These are phyloP conservation scores for Phalaenopsis equestris DNA, from an alignment of 106 monocot genomes.

Conservation along the genomic window DNA sequence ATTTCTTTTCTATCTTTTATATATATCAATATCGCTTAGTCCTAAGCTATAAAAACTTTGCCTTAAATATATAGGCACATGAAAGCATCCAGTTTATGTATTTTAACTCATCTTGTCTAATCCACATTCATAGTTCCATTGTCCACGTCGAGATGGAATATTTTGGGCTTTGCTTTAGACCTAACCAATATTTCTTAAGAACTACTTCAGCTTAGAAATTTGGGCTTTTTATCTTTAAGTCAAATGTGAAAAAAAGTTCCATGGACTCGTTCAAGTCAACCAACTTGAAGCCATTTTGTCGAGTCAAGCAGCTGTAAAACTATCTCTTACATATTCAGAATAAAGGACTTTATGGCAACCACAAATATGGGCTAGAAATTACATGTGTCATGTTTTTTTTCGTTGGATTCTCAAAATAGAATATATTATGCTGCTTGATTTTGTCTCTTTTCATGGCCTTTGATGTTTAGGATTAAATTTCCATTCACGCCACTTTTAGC, in stretches of 20 bases:
- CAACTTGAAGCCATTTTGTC: background rate
- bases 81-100: background rate
- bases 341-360: background rate
- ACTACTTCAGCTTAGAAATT: background rate
- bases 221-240: background rate
- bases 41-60: background rate
- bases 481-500: background rate
- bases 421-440: background rate
- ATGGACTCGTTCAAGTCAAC: background rate
- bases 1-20: too few species aligned
- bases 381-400: background rate
- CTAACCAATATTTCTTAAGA: background rate
- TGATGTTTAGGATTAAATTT: background rate
- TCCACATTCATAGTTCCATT: background rate
- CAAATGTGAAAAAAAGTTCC: background rate
- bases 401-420: background rate
- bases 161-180: background rate
- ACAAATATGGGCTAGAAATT: background rate
- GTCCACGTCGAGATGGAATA: background rate
- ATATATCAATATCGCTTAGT: background rate
- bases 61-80: background rate
- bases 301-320: background rate
- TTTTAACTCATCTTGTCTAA: background rate
- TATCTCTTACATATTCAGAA: background rate
- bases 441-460: background rate